A percentile compares a stretch with the other conserved stretches of the same genome.
Conservation (phyloP, 2,329 filamentous ascomycete species). For the Calonectria henricotiae region DNA sequence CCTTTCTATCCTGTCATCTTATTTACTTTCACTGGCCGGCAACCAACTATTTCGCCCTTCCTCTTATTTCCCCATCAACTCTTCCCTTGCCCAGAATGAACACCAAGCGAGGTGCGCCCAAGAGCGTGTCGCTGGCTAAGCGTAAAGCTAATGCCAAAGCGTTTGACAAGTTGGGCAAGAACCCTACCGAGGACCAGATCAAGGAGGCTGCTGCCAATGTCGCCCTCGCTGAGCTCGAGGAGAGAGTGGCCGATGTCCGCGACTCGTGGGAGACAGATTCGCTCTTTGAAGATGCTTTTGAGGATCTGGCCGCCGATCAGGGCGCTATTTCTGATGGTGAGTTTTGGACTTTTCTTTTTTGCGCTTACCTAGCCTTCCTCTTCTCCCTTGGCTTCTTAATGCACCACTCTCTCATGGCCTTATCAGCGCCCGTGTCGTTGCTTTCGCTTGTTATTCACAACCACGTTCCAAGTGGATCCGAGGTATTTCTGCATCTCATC, state of each 20-base stretch:
- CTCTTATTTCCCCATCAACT: slow-evolving; percentile 22
- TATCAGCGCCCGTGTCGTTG: slow-evolving; percentile 1
- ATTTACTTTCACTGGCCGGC: slow-evolving; percentile 18
- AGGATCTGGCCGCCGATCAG: slow-evolving; percentile 71
- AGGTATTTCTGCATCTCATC: slow-evolving; percentile 32
- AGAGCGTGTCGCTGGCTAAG: slow-evolving; percentile 55
- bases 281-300: slow-evolving; percentile 75
- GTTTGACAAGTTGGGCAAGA: slow-evolving; percentile 56
- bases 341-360: slow-evolving; percentile 47
- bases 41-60: slow-evolving; percentile 9
- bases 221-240: slow-evolving; percentile 65
- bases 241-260: slow-evolving; percentile 67
- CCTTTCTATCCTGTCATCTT: slow-evolving; percentile 14
- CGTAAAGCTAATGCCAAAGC: slow-evolving; percentile 58
- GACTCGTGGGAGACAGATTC: slow-evolving; percentile 78
- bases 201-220: slow-evolving; percentile 58
- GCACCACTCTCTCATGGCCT: slow-evolving; percentile 20
- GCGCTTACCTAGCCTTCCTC: slow-evolving; percentile 5
- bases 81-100: slow-evolving; percentile 48
- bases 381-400: slow-evolving; percentile 17
- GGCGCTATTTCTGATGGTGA: slow-evolving; percentile 65
- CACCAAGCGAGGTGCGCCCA: slow-evolving; percentile 53
- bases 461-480: slow-evolving; percentile 34
- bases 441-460: slow-evolving; percentile 24
- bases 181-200: slow-evolving; percentile 58